A percentile compares a stretch with the other conserved stretches of the same genome.
Evolutionary conservation across 345 rosid species (phyloP).

Genomic region (thale cress (Arabidopsis thaliana)): TAIR10.1 NC_003070.9:1940001-1940500

Average conservation of each 20-base stretch:
- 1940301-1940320: conserved; percentile 52
- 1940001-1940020: conserved; percentile 64
- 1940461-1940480: neutral
- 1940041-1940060: neutral
- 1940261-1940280: conserved; percentile 70
- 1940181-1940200: conserved; percentile 71
- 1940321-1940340: conserved; percentile 66
- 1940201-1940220: conserved; percentile 64
- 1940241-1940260: conserved; percentile 72
- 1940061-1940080: neutral
- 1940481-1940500: conserved; percentile 23
- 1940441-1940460: conserved; percentile 4
- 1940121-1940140: conserved; percentile 74
- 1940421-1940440: neutral
- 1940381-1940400: conserved; percentile 30
- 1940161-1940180: conserved; percentile 78
- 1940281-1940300: conserved; percentile 59
- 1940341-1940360: conserved; percentile 47
- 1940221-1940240: conserved; percentile 54
- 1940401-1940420: conserved; percentile 34
- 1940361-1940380: conserved; percentile 40
- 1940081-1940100: neutral
- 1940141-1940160: conserved; percentile 87
- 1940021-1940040: neutral
- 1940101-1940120: conserved; percentile 75